phyloP scores from a whole-genome alignment of 2,329 filamentous ascomycete genomes.

The Fusarium sp. region DNA sequence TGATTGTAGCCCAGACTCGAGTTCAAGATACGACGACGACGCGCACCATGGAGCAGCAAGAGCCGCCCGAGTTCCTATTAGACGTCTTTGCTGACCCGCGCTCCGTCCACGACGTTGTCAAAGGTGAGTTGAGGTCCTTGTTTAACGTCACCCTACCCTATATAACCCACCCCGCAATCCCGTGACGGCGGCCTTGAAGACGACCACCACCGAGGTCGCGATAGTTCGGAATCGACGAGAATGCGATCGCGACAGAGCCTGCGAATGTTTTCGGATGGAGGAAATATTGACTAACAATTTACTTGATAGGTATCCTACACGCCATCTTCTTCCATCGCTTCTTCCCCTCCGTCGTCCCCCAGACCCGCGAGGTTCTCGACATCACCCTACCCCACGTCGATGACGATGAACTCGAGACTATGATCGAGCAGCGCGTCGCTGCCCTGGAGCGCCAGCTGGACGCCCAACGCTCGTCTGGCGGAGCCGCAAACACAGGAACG shows the following conservation, averaged over 20 bases:
- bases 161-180: conserved; percentile 28
- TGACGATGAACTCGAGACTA: conserved; percentile 89
- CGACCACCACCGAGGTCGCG: not conserved
- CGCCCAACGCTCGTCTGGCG: conserved; percentile 59
- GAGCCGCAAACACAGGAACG: conserved; percentile 35
- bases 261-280: not conserved
- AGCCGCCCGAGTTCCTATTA: conserved; percentile 87
- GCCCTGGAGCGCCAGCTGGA: conserved; percentile 83
- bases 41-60: conserved; percentile 59
- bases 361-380: conserved; percentile 89
- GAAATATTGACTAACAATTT: not conserved
- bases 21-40: conserved; percentile 26
- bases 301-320: conserved; percentile 80
- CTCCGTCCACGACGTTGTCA: conserved; percentile 91
- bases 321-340: conserved; percentile 99
- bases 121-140: conserved; percentile 67
- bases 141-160: conserved; percentile 37
- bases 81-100: conserved; percentile 93
- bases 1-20: conserved; percentile 39
- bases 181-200: conserved; percentile 14
- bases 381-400: conserved; percentile 89
- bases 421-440: conserved; percentile 89
- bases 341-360: conserved; percentile 86
- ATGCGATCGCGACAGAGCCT: not conserved
- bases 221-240: not conserved